Evolutionary conservation across 768 basidiomycete genomes (phyloP), one percentile per base, ranked within the genome.

Genomic region (Erythrobasidium yunnanense): DNA sequence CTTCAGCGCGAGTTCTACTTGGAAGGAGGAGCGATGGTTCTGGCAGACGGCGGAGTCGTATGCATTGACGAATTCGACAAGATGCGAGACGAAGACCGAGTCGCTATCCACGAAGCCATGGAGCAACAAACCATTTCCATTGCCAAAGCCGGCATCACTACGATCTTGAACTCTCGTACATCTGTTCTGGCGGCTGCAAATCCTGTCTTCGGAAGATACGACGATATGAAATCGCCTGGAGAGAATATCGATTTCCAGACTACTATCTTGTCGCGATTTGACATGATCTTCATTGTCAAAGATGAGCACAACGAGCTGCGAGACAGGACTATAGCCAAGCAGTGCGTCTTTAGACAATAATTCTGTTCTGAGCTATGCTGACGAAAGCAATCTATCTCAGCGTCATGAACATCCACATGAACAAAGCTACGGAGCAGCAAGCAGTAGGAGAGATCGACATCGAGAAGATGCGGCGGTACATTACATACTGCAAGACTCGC

Each of bases 1-100:
- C 2, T 17, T 42, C 69, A 96, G 91, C 84, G 95, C 49, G 95
- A 99, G 76, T 97, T 99, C 77, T 97, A 95, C 77, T 82, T 99
- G 4, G 95, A 99, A 80, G 95, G 95, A 6, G 95, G 95, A 23
- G 95, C 95, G 1, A 97, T 99, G 95, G 95, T 99, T 4, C 83
- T 97, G 35, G 95, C 95, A 0, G 95, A 99, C 75, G 88, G 88
- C 13, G 95, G 95, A 29, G 92, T 99, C 15, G 95, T 97, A 38
- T 97, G 95, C 74, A 99, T 99, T 73, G 95, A 99, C 72, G 95
- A 99, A 76, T 99, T 99, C 72, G 95, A 99, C 78, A 99, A 99
- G 80, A 99, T 99, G 95, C 81, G 93, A 38, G 95, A 99, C 71
- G 93, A 97, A 77, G 95, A 99, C 75, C 85, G 95, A 62, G 95